Evolutionary conservation across 352 stramenopile genomes (phyloP).

Genomic region (Pythium aristosporum): DNA sequence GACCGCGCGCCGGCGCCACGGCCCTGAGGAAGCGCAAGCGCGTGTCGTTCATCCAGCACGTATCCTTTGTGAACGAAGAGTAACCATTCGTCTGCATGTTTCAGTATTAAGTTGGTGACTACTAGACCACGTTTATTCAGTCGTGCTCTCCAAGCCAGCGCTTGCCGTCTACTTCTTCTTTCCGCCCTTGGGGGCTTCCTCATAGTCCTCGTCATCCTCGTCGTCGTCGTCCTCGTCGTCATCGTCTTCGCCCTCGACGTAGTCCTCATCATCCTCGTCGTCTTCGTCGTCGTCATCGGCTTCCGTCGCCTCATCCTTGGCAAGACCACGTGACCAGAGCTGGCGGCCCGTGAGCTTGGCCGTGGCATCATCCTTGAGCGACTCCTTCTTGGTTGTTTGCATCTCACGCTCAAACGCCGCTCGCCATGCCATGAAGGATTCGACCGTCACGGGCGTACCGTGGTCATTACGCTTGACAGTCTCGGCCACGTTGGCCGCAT

Average conservation of each 20-base stretch:
- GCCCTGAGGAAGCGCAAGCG: slow-evolving; percentile 81
- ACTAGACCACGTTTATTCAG: background rate
- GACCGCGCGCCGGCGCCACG: slow-evolving; percentile 56
- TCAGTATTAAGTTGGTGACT: background rate
- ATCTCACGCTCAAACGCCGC: slow-evolving; percentile 73
- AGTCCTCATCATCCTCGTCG: slow-evolving; percentile 39
- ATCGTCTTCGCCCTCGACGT: slow-evolving; percentile 43
- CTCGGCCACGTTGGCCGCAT: slow-evolving; percentile 8
- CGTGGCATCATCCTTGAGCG: slow-evolving; percentile 62
- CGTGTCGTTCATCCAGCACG: slow-evolving; percentile 86
- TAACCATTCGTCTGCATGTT: background rate
- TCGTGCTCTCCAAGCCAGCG: too few relatives aligned
- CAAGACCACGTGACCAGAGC: slow-evolving; percentile 74
- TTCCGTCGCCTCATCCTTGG: slow-evolving; percentile 59
- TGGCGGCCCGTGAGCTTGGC: slow-evolving; percentile 79
- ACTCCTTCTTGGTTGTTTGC: slow-evolving; percentile 33
- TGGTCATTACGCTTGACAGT: slow-evolving; percentile 25
- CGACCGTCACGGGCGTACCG: slow-evolving; percentile 65
- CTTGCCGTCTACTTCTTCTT: slow-evolving; percentile 22
- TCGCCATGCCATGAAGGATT: slow-evolving; percentile 73
- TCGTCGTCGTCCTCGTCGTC: slow-evolving; percentile 34
- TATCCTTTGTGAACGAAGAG: slow-evolving; percentile 64
- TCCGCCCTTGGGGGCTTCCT: slow-evolving; percentile 27
- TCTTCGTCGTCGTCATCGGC: slow-evolving; percentile 44
- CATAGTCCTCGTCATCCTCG: slow-evolving; percentile 24